Conservation (phyloP, 2,329 filamentous ascomycete species). For the Lachnellula hyalina region DNA sequence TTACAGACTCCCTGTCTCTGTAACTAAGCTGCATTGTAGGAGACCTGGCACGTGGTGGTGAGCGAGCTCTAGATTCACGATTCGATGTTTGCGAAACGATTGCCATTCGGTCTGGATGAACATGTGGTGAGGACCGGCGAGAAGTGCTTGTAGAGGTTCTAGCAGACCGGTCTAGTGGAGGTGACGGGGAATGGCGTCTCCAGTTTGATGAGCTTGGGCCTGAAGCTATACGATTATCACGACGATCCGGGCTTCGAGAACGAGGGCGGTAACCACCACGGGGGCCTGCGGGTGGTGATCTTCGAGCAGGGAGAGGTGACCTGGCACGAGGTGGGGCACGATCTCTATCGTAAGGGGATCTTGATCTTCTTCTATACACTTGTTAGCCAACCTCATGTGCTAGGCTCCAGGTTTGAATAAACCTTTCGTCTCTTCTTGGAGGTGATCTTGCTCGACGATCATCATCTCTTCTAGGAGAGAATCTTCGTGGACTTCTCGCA, state of each 20-base stretch:
- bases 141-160: constrained; percentile 54
- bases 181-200: constrained; percentile 50
- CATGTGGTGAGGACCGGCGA: constrained; percentile 54
- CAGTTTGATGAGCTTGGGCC: constrained; percentile 42
- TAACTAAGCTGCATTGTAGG: constrained; percentile 20
- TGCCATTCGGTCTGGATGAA: background rate
- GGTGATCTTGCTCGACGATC: constrained; percentile 35
- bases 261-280: constrained; percentile 32
- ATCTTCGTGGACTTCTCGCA: constrained; percentile 29
- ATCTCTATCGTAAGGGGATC: constrained; percentile 32
- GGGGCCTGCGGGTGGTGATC: constrained; percentile 33
- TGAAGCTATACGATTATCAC: constrained; percentile 39
- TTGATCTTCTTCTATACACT: constrained; percentile 28
- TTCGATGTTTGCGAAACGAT: constrained; percentile 29
- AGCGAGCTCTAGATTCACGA: constrained; percentile 27
- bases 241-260: constrained; percentile 48
- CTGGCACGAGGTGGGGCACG: constrained; percentile 25
- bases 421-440: constrained; percentile 29
- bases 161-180: constrained; percentile 44
- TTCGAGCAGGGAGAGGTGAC: constrained; percentile 27
- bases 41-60: constrained; percentile 26
- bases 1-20: constrained; percentile 15
- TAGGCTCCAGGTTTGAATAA: background rate
- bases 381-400: background rate
- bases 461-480: constrained; percentile 34